phyloP scores from a whole-genome alignment of 2,329 filamentous ascomycete species.

The Colletotrichum liriopes region DNA sequence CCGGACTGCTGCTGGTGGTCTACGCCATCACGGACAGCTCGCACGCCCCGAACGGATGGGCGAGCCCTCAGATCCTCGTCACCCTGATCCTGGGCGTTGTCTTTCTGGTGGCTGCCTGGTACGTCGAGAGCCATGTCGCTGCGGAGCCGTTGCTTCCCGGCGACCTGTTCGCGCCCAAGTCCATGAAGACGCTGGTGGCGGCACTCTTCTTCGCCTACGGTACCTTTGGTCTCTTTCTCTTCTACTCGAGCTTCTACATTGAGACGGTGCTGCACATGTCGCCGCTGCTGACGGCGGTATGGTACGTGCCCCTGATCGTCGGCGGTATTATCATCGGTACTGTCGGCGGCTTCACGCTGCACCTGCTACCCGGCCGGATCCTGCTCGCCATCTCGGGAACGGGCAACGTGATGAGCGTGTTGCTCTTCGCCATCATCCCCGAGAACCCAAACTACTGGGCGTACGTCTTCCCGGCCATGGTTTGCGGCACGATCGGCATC shows the following conservation, averaged over 20 bases:
- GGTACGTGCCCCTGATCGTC: slow-evolving; percentile 77
- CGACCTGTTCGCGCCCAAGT: slow-evolving; percentile 74
- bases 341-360: slow-evolving; percentile 76
- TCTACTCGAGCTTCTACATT: slow-evolving; percentile 78
- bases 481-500: slow-evolving; percentile 79
- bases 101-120: slow-evolving; percentile 68
- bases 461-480: slow-evolving; percentile 80
- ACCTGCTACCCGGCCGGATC: slow-evolving; percentile 74
- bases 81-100: slow-evolving; percentile 71
- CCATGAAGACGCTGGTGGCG: slow-evolving; percentile 71
- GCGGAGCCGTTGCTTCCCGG: slow-evolving; percentile 73
- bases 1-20: slow-evolving; percentile 74
- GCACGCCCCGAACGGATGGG: slow-evolving; percentile 74
- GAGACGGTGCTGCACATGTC: slow-evolving; percentile 71
- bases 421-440: slow-evolving; percentile 78
- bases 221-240: slow-evolving; percentile 72
- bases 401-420: slow-evolving; percentile 70
- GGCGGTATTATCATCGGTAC: slow-evolving; percentile 78
- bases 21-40: slow-evolving; percentile 78
- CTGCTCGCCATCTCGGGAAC: slow-evolving; percentile 74
- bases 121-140: slow-evolving; percentile 75
- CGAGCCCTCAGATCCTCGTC: slow-evolving; percentile 75
- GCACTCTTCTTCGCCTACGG: slow-evolving; percentile 75
- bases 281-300: slow-evolving; percentile 76
- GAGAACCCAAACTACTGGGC: slow-evolving; percentile 78